Evolutionary conservation across 768 basidiomycete genomes (phyloP).

Genomic region (Russula foetens): DNA sequence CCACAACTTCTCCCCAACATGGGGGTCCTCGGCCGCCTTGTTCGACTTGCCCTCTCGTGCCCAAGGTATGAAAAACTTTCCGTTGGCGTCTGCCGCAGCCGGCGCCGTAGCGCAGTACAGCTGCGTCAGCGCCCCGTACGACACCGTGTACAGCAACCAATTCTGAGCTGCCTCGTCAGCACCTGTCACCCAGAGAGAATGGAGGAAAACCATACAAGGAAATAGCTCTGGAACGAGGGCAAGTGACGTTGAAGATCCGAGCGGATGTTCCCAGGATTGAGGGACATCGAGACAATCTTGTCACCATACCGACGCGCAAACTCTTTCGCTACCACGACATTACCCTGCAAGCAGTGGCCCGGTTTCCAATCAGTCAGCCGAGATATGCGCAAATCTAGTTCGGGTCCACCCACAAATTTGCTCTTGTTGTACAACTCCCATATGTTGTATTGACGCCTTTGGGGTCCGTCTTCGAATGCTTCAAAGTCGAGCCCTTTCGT

Average conservation of each 20-base stretch:
- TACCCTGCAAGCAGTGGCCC: conserved; percentile 24
- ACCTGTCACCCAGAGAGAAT: neutral
- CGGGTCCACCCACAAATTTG: conserved; percentile 36
- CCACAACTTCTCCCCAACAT: conserved; percentile 26
- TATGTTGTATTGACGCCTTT: conserved; percentile 16
- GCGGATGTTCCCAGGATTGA: conserved; percentile 32
- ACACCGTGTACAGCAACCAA: neutral
- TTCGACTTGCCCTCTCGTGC: conserved; percentile 21
- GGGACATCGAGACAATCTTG: conserved; percentile 36
- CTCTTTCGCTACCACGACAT: conserved; percentile 38
- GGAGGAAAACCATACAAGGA: neutral
- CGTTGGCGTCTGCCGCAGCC: conserved; percentile 31
- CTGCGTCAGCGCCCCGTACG: conserved; percentile 35
- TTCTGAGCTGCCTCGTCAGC: neutral
- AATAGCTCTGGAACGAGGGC: neutral
- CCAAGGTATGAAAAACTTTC: conserved; percentile 29
- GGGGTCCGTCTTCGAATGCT: conserved; percentile 27
- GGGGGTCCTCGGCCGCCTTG: conserved; percentile 20
- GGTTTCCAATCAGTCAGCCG: neutral
- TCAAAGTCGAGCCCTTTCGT: conserved; percentile 31
- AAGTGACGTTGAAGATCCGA: conserved; percentile 8
- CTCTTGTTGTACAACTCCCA: conserved; percentile 26
- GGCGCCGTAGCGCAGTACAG: conserved; percentile 38
- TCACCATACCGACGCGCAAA: conserved; percentile 40
- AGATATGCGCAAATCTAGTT: too few relatives aligned